phyloP scores from a whole-genome alignment of 2,329 filamentous ascomycete species.

The Phaeosphaeriaceae sp. region DNA sequence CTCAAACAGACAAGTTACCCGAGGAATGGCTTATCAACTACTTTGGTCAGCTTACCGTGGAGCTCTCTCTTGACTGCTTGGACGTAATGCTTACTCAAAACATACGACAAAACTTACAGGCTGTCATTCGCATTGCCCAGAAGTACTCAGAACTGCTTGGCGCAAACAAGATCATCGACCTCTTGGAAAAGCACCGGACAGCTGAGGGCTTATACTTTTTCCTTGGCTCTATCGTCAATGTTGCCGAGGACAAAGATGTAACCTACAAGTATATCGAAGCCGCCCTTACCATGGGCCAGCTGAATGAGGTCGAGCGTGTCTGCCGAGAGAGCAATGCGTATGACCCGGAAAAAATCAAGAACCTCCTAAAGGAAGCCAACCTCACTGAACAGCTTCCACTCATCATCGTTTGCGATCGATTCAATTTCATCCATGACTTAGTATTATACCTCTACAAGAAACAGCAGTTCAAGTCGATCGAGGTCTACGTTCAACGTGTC shows the following conservation, averaged over 20 bases:
- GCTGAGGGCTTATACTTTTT: slow-evolving; percentile 98
- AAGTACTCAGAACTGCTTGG: slow-evolving; percentile 97
- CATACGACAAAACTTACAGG: slow-evolving; percentile 94
- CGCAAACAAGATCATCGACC: slow-evolving; percentile 83
- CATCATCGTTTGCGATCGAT: slow-evolving; percentile 99
- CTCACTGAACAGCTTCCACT: slow-evolving; percentile 91
- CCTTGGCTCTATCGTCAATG: slow-evolving; percentile 95
- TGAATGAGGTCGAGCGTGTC: slow-evolving; percentile 95
- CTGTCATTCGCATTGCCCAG: slow-evolving; percentile 92
- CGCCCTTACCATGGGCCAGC: slow-evolving; percentile 89
- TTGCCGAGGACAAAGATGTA: slow-evolving; percentile 93
- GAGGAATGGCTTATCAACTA: slow-evolving; percentile 90
- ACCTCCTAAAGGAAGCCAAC: slow-evolving; percentile 97
- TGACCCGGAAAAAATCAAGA: slow-evolving; percentile 95
- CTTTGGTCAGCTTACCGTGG: slow-evolving; percentile 93
- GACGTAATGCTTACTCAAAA: slow-evolving; percentile 97
- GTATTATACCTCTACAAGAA: slow-evolving; percentile 98
- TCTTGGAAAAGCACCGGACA: slow-evolving; percentile 97
- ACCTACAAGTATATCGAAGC: slow-evolving; percentile 99
- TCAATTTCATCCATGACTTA: slow-evolving; percentile 97
- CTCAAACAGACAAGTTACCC: slow-evolving; percentile 86
- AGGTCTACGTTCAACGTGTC: slow-evolving; percentile 96
- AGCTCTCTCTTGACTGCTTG: slow-evolving; percentile 91
- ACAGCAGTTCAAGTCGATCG: slow-evolving; percentile 98
- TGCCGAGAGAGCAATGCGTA: slow-evolving; percentile 87